Conservation (phyloP, 1,284 basidiomycete genomes). For the Apiotrichum laibachii region DNA sequence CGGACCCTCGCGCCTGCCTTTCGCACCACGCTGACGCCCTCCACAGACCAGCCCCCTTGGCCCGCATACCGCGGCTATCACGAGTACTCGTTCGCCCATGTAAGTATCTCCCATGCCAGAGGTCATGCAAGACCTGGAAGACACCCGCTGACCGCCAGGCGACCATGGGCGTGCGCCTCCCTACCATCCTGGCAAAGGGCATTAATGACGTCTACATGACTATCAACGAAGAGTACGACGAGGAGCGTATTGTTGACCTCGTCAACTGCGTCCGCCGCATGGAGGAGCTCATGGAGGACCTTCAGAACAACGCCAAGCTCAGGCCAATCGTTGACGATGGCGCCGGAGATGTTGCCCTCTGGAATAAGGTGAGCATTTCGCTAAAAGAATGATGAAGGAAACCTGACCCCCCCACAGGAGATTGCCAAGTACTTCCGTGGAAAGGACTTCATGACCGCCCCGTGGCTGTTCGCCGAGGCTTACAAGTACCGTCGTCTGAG, state of each 20-base stretch:
- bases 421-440: constrained; percentile 91
- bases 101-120: constrained; percentile 28
- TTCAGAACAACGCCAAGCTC: constrained; percentile 73
- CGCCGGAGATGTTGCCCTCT: constrained; percentile 89
- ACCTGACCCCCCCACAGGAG: constrained; percentile 52
- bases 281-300: constrained; percentile 75
- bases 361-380: constrained; percentile 71
- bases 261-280: constrained; percentile 82
- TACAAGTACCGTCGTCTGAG: constrained; percentile 96
- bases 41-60: constrained; percentile 92
- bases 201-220: constrained; percentile 90
- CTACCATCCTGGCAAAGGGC: constrained; percentile 92
- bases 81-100: constrained; percentile 89
- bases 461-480: constrained; percentile 94
- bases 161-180: constrained; percentile 88
- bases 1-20: too few species aligned
- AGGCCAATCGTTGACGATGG: constrained; percentile 87
- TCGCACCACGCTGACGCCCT: too few species aligned
- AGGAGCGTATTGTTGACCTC: constrained; percentile 84
- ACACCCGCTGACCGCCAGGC: too few species aligned
- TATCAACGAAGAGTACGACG: constrained; percentile 77
- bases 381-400: not conserved
- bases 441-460: constrained; percentile 93
- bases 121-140: not conserved
- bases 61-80: constrained; percentile 93